Evolutionary conservation across 1,284 basidiomycete genomes (phyloP).

Genomic region (Apiotrichum porosum): DNA sequence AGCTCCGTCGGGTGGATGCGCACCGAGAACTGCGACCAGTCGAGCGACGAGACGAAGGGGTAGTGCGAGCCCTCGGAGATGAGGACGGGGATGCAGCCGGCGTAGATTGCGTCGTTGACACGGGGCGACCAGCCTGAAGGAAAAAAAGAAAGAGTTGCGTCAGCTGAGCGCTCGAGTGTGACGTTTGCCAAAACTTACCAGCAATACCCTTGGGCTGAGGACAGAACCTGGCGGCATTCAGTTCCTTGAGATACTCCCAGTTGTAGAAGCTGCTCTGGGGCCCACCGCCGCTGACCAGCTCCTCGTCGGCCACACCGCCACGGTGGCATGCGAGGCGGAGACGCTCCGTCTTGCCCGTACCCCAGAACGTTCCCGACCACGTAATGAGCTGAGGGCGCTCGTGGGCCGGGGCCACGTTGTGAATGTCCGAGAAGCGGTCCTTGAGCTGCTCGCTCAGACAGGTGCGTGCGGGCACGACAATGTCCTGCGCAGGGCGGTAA

Average conservation of each 20-base stretch:
- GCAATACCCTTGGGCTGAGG: constrained; percentile 49
- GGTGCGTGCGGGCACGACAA: constrained; percentile 46
- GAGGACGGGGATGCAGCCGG: constrained; percentile 52
- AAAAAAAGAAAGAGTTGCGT: too few relatives aligned
- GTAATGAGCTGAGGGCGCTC: constrained; percentile 37
- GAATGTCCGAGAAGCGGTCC: constrained; percentile 32
- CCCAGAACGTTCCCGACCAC: constrained; percentile 48
- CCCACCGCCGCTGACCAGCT: constrained; percentile 39
- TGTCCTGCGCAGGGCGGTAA: constrained; percentile 47
- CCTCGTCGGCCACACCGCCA: constrained; percentile 37
- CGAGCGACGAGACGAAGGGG: constrained; percentile 49
- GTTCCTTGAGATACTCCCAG: constrained; percentile 48
- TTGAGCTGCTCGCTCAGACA: constrained; percentile 34
- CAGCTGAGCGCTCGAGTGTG: too few relatives aligned
- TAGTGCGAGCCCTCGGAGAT: constrained; percentile 49
- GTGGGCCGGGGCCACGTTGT: constrained; percentile 30
- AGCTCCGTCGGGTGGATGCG: constrained; percentile 49
- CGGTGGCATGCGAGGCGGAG: constrained; percentile 42
- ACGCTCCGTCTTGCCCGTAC: constrained; percentile 45
- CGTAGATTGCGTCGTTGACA: constrained; percentile 51
- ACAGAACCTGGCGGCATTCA: constrained; percentile 49
- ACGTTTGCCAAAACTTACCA: too few relatives aligned
- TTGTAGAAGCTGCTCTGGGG: constrained; percentile 33
- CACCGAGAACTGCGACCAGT: constrained; percentile 51
- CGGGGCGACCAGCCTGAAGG: constrained; percentile 48